phyloP scores from a whole-genome alignment of 345 rosid genomes.

The Populus nigra region DNA sequence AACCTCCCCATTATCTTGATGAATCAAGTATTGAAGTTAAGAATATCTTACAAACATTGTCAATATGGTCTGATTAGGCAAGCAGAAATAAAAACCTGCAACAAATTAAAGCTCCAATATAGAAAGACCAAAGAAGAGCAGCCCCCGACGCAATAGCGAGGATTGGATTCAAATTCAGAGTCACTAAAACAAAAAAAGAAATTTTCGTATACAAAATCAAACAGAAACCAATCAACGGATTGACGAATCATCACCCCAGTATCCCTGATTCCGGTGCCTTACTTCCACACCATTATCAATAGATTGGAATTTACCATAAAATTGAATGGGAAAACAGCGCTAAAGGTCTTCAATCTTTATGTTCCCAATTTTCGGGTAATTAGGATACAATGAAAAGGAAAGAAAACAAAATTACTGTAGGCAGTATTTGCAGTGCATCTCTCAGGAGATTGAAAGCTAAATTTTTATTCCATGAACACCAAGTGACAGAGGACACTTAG shows the following conservation, averaged over 20 bases:
- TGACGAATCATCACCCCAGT: not conserved
- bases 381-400: not conserved
- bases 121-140: too few relatives aligned
- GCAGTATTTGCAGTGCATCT: constrained; percentile 1
- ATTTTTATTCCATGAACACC: constrained; percentile 13
- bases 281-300: not conserved
- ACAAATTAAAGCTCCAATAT: too few relatives aligned
- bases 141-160: too few relatives aligned
- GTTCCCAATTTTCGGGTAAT: not conserved
- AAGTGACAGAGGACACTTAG: constrained; percentile 4
- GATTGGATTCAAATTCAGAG: too few relatives aligned
- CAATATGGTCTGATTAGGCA: not conserved
- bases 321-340: not conserved
- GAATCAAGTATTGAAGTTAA: constrained; percentile 5
- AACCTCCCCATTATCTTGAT: constrained; percentile 11
- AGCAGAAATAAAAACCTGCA: too few relatives aligned
- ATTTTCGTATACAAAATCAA: not conserved
- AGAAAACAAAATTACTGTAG: not conserved
- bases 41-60: not conserved
- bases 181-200: too few relatives aligned
- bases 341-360: not conserved
- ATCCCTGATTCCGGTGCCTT: not conserved
- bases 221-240: not conserved
- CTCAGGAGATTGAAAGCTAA: not conserved
- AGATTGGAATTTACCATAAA: not conserved